Base-by-base conservation (phyloP, 352 stramenopile genomes). In the Pythium chondricola region DNA sequence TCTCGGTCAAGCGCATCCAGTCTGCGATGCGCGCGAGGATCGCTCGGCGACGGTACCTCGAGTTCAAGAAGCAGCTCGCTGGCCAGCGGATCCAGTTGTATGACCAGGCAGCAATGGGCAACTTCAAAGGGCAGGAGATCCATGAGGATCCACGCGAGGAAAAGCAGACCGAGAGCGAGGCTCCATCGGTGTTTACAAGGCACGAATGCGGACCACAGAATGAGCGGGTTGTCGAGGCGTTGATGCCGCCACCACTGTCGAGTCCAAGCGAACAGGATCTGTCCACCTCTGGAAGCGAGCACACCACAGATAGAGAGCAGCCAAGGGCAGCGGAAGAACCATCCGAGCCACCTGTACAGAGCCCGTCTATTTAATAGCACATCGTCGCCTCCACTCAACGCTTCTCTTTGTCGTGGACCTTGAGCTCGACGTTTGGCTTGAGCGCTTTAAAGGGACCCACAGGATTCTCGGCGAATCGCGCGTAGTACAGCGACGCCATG, bases 401-500 rank as follows among this genome's bases (percentile, higher is more conserved):
- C 33, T 14, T 43, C 38, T 48, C 16, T 32, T 52, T 18, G n/a
- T 64, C 56, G n/a, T 56, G 26, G 25, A 64, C 56, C 45, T 59
- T 64, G 43, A 64, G 56, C 20, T 56, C 35, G 3, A 9, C 44
- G 14, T 36, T 44, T 27, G 56, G 56, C 56, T 64, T 64, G 49
- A 64, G 56, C 32, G 49, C 37, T 30, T 64, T 64, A 21, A 68
- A 53, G 30, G 61, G 50, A 1, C 40, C 38, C 1, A 41, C 29
- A 6, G 59, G 58, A 20, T 66, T 48, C 10, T 59, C 44, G 8
- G 56, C 56, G 45, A 79, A 87, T 36, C 78, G 72, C 18, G 81
- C 77, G 58, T 78, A 76, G 43, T 83, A 61, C 14, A 90, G 61
- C 25, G 62, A 67, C 43, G 61, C 71, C 53, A 73, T 88, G 60